Conservation (phyloP, 176 grass and related monocot species). For the maize (Zea mays) region DNA sequence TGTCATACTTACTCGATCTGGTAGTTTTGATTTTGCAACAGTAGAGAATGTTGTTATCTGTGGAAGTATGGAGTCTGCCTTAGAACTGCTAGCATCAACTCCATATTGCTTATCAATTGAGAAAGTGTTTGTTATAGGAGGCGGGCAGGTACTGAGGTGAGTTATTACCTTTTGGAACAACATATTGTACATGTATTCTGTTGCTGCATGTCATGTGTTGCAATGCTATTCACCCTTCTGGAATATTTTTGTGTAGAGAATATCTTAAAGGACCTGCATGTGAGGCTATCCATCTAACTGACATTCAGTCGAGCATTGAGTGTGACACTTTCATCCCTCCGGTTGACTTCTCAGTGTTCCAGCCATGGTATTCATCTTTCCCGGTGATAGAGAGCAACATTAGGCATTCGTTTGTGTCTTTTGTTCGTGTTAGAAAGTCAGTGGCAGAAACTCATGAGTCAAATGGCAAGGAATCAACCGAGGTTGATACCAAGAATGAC, state of each 20-base stretch:
- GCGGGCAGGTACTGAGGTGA: constrained; percentile 73
- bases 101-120: constrained; percentile 81
- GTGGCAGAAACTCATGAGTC: no score
- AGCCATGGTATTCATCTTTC: constrained; percentile 83
- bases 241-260: constrained; percentile 52
- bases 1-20: constrained; percentile 75
- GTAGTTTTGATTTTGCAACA: constrained; percentile 71
- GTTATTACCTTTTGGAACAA: constrained; percentile 28
- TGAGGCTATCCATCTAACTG: constrained; percentile 78
- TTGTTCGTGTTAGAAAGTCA: constrained; percentile 58
- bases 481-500: constrained; percentile 35
- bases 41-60: constrained; percentile 73
- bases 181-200: neutral
- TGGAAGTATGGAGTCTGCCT: constrained; percentile 68
- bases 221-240: constrained; percentile 20
- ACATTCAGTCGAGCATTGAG: constrained; percentile 56
- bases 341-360: constrained; percentile 63
- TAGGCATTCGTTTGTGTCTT: constrained; percentile 73
- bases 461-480: constrained; percentile 37
- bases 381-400: constrained; percentile 69
- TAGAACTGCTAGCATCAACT: constrained; percentile 62
- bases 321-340: constrained; percentile 77
- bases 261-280: constrained; percentile 68
- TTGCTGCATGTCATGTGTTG: neutral
- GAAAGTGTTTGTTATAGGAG: constrained; percentile 81